Base-by-base conservation (phyloP, 306 rosid species). In the Fagus crenata region DNA sequence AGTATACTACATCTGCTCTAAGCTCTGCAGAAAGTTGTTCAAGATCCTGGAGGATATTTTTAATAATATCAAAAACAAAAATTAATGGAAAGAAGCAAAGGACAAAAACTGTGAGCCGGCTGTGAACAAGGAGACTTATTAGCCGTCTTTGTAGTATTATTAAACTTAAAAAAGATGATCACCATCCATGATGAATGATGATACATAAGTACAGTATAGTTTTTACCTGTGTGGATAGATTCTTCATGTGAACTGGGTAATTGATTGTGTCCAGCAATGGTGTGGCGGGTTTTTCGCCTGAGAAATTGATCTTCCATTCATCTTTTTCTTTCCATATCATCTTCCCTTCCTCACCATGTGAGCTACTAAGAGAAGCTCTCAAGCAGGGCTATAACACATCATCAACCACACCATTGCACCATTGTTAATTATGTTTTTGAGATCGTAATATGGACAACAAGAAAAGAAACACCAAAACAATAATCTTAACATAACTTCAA, bases 231-330 rank as follows among this genome's bases (percentile, higher is more conserved):
- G 79, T 14, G 63, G 89, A 78, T 7, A 94, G 83, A 80, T 89
- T 92, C 85, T 94, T 94, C 92, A 92, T 92, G 80, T 94, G 98
- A 84, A 49, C 70, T 11, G 98, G 98, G 73, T 81, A 76, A 56
- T 92, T 90, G 83, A 94, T 36, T 41, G 95, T 89, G 84, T 92
- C 98, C 89, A 94, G 85, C 82, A 94, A 84, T 58, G 97, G 96
- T 9, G 96, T 90, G 17, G 28, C 64, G 6, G 98, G 98, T 85
- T 87, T 92, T 64, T 88, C 81, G 0, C 55, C 69, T 0, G 96
- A 78, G 74, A 76, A 94, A 61, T 84, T 84, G 67, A 92, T 87
- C 77, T 74, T 90, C 96, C 92, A 82, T 15, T 78, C 90, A 36
- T 84, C 85, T 13, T 65, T 87, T 73, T 81, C 93, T 78, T 82